These are phyloP conservation scores for Tuber umbilicatum DNA, from an alignment of 495 filamentous ascomycete species.

Conservation along the genomic window DNA sequence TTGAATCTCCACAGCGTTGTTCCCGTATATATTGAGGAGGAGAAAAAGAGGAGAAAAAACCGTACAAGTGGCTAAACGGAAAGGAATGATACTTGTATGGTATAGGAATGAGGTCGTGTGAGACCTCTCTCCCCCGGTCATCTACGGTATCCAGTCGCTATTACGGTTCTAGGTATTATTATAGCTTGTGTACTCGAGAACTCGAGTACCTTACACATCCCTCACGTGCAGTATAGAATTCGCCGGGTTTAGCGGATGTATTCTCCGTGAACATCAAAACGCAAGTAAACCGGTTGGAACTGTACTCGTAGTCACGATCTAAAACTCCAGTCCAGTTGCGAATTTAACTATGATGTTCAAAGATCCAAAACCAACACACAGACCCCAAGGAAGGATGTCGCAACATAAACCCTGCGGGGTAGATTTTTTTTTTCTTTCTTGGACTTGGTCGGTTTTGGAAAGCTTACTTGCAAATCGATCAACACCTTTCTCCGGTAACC, in stretches of 20 bases:
- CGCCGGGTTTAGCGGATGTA: not conserved
- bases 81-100: not conserved
- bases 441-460: conserved; percentile 29
- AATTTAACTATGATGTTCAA: not conserved
- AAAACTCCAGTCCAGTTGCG: not conserved
- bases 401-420: not conserved
- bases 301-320: not conserved
- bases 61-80: not conserved
- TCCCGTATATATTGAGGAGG: not conserved
- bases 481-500: not conserved
- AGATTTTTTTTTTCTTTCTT: conserved; percentile 9
- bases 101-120: conserved; percentile 4
- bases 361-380: not conserved
- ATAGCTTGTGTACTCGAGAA: not conserved
- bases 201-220: not conserved
- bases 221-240: not conserved
- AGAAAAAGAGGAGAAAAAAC: not conserved
- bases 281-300: not conserved
- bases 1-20: not conserved
- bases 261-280: not conserved
- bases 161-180: too few relatives aligned
- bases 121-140: not conserved
- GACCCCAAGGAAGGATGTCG: not conserved
- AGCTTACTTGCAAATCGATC: conserved; percentile 19
- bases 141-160: not conserved